Evolutionary conservation across 176 grass and related monocot species (phyloP).

Genomic region (Ananas comosus): DNA sequence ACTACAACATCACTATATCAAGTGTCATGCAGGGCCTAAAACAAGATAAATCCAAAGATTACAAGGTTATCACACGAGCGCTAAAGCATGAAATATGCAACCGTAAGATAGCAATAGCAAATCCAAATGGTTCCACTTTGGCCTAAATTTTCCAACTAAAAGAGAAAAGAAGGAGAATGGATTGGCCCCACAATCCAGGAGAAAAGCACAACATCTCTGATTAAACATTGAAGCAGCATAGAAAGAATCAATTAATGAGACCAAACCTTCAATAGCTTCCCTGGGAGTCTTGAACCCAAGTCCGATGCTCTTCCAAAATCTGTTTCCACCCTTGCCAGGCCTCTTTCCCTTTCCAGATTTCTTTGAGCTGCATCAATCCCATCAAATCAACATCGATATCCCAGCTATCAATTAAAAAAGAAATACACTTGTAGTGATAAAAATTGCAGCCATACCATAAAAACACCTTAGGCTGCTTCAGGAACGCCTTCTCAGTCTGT

Average conservation of each 20-base stretch:
- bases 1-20: too few species aligned
- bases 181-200: too few species aligned
- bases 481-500: slow-evolving; percentile 6
- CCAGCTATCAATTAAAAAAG: background rate
- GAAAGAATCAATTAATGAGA: background rate
- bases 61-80: too few species aligned
- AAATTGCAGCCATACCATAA: background rate
- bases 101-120: too few species aligned
- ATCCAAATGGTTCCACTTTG: too few species aligned
- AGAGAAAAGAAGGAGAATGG: too few species aligned
- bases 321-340: slow-evolving; percentile 11
- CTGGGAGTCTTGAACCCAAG: slow-evolving; percentile 10
- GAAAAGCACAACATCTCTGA: too few species aligned
- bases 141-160: too few species aligned
- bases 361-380: background rate
- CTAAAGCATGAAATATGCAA: too few species aligned
- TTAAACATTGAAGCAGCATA: too few species aligned
- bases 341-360: slow-evolving; percentile 13
- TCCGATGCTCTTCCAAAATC: slow-evolving; percentile 12
- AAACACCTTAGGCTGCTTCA: slow-evolving; percentile 14
- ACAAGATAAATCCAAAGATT: too few species aligned
- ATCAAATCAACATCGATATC: background rate
- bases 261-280: slow-evolving; percentile 8
- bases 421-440: background rate
- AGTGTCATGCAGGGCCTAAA: too few species aligned